Conservation (phyloP, 177 flowering plant species). For the Vitis hybrid region DNA sequence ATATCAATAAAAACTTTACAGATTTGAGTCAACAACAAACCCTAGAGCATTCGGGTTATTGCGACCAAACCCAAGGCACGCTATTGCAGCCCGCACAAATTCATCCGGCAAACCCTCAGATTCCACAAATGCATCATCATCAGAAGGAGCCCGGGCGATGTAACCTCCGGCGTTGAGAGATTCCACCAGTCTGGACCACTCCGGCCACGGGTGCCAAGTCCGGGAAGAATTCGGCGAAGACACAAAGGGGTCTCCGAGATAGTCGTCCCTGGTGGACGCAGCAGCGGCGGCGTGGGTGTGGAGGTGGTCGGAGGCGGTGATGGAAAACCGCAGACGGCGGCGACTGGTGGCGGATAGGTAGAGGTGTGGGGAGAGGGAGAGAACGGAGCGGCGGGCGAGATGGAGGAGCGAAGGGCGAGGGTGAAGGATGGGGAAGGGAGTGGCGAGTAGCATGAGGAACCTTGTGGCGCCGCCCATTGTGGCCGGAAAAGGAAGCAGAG, state of each 20-base stretch:
- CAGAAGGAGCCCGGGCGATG: constrained; percentile 14
- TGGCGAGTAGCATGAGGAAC: constrained; percentile 42
- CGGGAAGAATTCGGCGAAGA: not conserved
- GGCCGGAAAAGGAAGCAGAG: not conserved
- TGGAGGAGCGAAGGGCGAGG: constrained; percentile 29
- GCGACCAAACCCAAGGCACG: constrained; percentile 62
- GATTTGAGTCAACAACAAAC: constrained; percentile 25
- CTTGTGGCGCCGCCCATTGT: constrained; percentile 58
- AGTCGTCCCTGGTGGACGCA: not conserved
- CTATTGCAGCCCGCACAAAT: constrained; percentile 40
- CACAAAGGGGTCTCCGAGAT: constrained; percentile 11
- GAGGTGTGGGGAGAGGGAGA: constrained; percentile 12
- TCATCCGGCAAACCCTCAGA: constrained; percentile 39
- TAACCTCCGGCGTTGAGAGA: constrained; percentile 39
- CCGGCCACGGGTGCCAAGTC: constrained; percentile 55
- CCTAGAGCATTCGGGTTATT: constrained; percentile 46
- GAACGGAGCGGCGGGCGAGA: constrained; percentile 24
- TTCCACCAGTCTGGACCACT: constrained; percentile 55
- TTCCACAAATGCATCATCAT: constrained; percentile 31
- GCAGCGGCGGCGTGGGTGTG: constrained; percentile 6
- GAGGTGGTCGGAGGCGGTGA: constrained; percentile 7
- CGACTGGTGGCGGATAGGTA: constrained; percentile 16
- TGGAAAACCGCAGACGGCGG: constrained; percentile 8
- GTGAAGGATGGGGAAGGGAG: constrained; percentile 28
- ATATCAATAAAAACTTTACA: not conserved